These are phyloP conservation scores for Penicillium sp. DNA, from an alignment of 2,329 filamentous ascomycete species.

Conservation along the genomic window DNA sequence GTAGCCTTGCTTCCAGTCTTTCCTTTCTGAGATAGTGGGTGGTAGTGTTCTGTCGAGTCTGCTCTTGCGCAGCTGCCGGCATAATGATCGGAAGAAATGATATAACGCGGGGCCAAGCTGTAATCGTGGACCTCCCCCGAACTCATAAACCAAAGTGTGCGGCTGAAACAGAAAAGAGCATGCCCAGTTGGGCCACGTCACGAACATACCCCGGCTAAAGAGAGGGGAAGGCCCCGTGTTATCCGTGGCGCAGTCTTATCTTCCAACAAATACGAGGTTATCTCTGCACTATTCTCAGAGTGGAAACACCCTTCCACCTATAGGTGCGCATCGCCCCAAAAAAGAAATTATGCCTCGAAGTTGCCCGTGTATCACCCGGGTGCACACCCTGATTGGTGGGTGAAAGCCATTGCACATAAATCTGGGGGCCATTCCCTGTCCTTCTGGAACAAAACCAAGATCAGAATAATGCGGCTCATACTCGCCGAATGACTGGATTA, in stretches of 20 bases:
- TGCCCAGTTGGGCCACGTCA: neutral
- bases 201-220: neutral
- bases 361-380: neutral
- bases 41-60: neutral
- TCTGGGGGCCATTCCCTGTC: neutral
- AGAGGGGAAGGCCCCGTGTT: neutral
- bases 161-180: neutral
- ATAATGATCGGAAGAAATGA: neutral
- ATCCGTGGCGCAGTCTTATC: neutral
- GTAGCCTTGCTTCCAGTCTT: constrained; percentile 20
- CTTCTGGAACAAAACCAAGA: neutral
- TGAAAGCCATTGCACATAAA: neutral
- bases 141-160: neutral
- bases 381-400: neutral
- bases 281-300: neutral
- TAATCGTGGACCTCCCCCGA: neutral
- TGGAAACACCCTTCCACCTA: neutral
- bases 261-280: neutral
- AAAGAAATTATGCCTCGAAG: neutral
- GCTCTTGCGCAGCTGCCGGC: neutral
- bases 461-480: neutral
- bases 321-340: neutral
- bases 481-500: neutral
- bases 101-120: neutral
- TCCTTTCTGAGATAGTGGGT: constrained; percentile 6